Percentiles rank a stretch among this genome's conserved stretches.
Evolutionary conservation across 1,139 yeast genomes (phyloP).

Genomic region (Pichia sp.): DNA sequence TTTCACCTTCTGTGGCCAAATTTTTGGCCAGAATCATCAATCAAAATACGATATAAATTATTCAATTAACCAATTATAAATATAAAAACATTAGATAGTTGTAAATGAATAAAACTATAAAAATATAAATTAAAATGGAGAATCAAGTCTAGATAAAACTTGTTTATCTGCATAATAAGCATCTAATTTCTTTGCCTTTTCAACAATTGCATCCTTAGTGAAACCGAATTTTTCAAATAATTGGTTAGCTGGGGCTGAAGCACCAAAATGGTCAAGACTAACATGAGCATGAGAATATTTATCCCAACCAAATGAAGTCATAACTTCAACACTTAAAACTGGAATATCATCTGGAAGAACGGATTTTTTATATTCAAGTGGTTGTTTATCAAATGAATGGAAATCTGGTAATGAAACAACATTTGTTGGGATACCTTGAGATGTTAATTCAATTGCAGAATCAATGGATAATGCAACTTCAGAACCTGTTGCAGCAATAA

Average conservation of each 20-base stretch:
- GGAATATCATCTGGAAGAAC: slow-evolving; percentile 96
- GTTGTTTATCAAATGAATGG: slow-evolving; percentile 81
- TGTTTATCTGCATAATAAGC: slow-evolving; percentile 76
- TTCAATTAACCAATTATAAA: neutral
- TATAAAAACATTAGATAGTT: neutral
- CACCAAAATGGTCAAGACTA: slow-evolving; percentile 95
- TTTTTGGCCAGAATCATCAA: no score
- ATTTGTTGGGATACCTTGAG: slow-evolving; percentile 60
- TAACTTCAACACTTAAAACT: slow-evolving; percentile 88
- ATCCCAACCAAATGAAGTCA: slow-evolving; percentile 89
- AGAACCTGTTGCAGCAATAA: slow-evolving; percentile 90
- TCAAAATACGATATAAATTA: neutral
- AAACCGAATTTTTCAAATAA: slow-evolving; percentile 83
- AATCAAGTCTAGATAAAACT: slow-evolving; percentile 69
- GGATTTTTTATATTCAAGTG: slow-evolving; percentile 68
- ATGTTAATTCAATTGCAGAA: slow-evolving; percentile 63
- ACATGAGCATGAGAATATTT: slow-evolving; percentile 96
- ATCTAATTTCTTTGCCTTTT: slow-evolving; percentile 75
- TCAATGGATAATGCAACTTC: slow-evolving; percentile 84
- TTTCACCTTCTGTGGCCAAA: neutral
- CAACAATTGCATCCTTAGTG: slow-evolving; percentile 89
- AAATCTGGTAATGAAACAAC: slow-evolving; percentile 94
- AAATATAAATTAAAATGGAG: slow-evolving; percentile 48
- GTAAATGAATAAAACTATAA: neutral
- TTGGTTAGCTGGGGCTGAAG: slow-evolving; percentile 85